phyloP scores from a whole-genome alignment of 1,284 basidiomycete species.

The Trichosporon sp. region DNA sequence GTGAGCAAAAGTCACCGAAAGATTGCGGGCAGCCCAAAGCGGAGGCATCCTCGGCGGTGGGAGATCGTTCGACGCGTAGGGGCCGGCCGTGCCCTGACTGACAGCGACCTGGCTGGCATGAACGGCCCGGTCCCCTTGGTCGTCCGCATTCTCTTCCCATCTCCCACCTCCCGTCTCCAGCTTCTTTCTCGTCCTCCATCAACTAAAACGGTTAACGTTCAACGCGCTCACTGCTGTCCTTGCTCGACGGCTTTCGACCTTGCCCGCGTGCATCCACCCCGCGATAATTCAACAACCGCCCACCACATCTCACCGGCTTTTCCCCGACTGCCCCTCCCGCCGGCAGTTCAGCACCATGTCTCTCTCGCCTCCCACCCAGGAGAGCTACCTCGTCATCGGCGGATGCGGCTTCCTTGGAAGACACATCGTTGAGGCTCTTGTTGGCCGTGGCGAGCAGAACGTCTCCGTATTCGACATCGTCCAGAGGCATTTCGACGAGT shows the following conservation, averaged over 20 bases:
- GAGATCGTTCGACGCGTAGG: constrained; percentile 5
- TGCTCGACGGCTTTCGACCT: neutral
- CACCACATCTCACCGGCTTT: neutral
- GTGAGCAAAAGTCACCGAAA: neutral
- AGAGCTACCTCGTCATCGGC: constrained; percentile 68
- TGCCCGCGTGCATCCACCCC: neutral
- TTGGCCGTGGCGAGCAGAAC: constrained; percentile 66
- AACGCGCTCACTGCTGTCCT: neutral
- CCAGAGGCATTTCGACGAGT: constrained; percentile 67
- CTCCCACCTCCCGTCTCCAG: neutral
- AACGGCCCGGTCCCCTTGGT: neutral
- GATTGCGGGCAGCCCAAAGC: neutral
- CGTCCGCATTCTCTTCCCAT: neutral
- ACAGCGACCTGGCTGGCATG: neutral
- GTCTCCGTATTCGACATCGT: constrained; percentile 85
- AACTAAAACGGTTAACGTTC: neutral
- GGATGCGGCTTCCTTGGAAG: constrained; percentile 88
- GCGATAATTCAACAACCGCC: neutral
- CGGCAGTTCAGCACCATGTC: constrained; percentile 12
- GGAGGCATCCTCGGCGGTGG: neutral
- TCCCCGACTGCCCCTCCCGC: neutral
- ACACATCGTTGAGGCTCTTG: constrained; percentile 77
- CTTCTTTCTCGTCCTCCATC: neutral
- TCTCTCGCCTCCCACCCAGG: constrained; percentile 24
- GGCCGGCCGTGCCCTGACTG: neutral